Base-by-base conservation (phyloP, 148 eudicot species). In the Heliamphora exappendiculata region DNA sequence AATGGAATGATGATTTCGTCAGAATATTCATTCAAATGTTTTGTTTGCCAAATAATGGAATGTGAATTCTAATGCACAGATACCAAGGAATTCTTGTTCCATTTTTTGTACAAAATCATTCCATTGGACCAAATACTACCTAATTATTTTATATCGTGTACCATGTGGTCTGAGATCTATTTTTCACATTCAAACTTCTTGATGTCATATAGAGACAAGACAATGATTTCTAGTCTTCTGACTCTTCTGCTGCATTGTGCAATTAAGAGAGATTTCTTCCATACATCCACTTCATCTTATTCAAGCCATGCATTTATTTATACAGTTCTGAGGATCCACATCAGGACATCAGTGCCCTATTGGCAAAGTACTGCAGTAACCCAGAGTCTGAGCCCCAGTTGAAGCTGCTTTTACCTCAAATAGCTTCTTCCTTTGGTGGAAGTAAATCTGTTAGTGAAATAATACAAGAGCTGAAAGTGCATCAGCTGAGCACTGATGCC, bases 321-420 rank as follows among this genome's bases (percentile, higher is more conserved):
- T 29, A 8, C 58, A 70, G 72, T 70, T 49, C 57, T 70, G 24
- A 70, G 39, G 39, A 49, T 70, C 58, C 57, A 29, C 20, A 28
- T 70, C 22, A 16, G 26, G 73, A 49, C 41, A 28, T 70, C 37
- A 70, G 20, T 5, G 3, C 53, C 12, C 53, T 42, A 20, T 68
- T 68, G 34, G 84, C 84, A 66, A 89, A 82, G 79, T 89, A 87
- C 86, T 85, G 88, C 82, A 78, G 81, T 31, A 80, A 83, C 50
- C 94, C 93, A 10, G 87, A 91, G 77, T 82, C 94, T 42, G 90
- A 91, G 79, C 80, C 94, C 67, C 88, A 79, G 76, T 82, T 94
- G 83, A 87, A 90, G 83, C 67, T 28, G 55, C 88, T 94, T 79
- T 79, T 94, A 79, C 94, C 98, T 45, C 87, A 88, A 51, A 91